Evolutionary conservation across 352 stramenopile species (phyloP).

Genomic region (Peronospora destructor): DNA sequence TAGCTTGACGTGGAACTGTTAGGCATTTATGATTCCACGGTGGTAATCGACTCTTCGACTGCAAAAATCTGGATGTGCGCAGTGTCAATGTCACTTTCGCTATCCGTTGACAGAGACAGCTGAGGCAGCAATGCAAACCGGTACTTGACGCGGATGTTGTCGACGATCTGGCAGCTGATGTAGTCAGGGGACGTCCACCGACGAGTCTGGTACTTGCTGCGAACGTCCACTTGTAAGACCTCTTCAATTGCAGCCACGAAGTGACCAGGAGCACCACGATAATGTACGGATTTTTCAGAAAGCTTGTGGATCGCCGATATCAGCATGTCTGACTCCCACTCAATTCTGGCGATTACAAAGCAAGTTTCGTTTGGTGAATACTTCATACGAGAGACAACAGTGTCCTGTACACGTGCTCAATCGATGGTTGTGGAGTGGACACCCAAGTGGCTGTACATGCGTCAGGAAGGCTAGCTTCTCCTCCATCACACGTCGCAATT

Average conservation of each 20-base stretch:
- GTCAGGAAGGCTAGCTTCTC: slow-evolving; percentile 57
- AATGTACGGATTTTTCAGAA: slow-evolving; percentile 41
- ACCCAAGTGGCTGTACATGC: slow-evolving; percentile 40
- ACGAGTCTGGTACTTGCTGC: slow-evolving; percentile 68
- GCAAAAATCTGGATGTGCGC: slow-evolving; percentile 26
- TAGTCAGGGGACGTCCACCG: slow-evolving; percentile 31
- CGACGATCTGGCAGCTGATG: slow-evolving; percentile 44
- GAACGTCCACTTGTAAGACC: slow-evolving; percentile 64
- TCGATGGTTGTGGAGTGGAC: slow-evolving; percentile 26
- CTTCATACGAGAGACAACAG: not conserved
- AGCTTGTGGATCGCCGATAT: slow-evolving; percentile 26
- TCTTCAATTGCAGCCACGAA: slow-evolving; percentile 54
- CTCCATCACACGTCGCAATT: slow-evolving; percentile 63
- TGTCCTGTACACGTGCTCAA: slow-evolving; percentile 28
- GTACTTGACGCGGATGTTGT: slow-evolving; percentile 54
- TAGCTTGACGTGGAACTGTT: too few species aligned
- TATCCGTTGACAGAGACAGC: not conserved
- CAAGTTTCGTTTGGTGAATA: not conserved
- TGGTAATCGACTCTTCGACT: slow-evolving; percentile 19
- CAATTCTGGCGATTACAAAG: slow-evolving; percentile 25
- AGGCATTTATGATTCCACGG: too few species aligned
- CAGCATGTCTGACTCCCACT: slow-evolving; percentile 33
- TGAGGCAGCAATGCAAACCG: slow-evolving; percentile 21
- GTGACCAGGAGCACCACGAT: slow-evolving; percentile 17
- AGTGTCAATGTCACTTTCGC: slow-evolving; percentile 11